Percentiles rank a stretch among this genome's conserved stretches.
Conservation (phyloP, 306 rosid genomes). For the Geum urbanum region DNA sequence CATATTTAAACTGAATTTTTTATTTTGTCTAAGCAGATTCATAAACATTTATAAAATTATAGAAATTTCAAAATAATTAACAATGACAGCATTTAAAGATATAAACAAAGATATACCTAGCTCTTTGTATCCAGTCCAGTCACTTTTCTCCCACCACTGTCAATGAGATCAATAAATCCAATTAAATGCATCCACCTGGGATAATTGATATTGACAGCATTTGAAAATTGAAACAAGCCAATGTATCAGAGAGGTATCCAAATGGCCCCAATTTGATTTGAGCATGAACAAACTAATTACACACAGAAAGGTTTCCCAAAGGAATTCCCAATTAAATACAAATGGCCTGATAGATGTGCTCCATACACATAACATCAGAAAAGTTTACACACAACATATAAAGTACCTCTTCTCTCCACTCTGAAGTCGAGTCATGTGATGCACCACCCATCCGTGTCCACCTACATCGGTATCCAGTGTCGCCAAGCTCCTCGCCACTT, state of each 20-base stretch:
- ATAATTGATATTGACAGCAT: constrained; percentile 48
- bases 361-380: no score
- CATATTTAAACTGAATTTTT: not conserved
- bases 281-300: not conserved
- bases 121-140: constrained; percentile 99
- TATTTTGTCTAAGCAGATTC: not conserved
- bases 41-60: not conserved
- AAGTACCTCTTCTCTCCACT: constrained; percentile 93
- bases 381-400: no score
- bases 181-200: constrained; percentile 85
- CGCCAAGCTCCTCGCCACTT: constrained; percentile 77
- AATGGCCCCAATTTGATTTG: constrained; percentile 6
- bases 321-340: not conserved
- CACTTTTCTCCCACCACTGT: constrained; percentile 99
- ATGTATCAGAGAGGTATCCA: constrained; percentile 8
- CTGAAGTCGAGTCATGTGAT: constrained; percentile 65
- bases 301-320: not conserved
- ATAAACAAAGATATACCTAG: constrained; percentile 57
- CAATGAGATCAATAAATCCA: constrained; percentile 95
- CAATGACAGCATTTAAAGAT: constrained; percentile 17
- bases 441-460: constrained; percentile 98
- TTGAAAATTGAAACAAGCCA: constrained; percentile 5
- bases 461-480: constrained; percentile 93
- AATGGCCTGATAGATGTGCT: not conserved
- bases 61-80: not conserved